Conservation (phyloP, 2,329 filamentous ascomycete genomes). For the Pleurostoma richardsiae region DNA sequence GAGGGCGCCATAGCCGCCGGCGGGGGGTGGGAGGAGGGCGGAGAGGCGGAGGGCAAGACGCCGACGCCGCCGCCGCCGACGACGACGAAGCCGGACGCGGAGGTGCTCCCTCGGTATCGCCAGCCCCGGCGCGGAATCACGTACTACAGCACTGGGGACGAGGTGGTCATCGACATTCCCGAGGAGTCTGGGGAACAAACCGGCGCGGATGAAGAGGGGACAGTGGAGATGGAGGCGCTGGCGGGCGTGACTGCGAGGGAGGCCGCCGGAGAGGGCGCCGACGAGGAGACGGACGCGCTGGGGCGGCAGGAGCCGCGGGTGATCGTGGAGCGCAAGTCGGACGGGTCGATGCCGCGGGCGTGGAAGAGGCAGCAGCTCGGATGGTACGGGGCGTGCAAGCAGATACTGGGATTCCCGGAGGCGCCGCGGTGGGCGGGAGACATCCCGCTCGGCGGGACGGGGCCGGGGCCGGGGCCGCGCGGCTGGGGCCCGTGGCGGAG, state of each 20-base stretch:
- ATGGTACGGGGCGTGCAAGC: slow-evolving; percentile 40
- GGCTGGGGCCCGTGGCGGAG: no score
- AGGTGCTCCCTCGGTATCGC: background rate
- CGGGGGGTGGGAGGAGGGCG: background rate
- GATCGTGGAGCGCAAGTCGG: slow-evolving; percentile 21
- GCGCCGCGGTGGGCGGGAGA: slow-evolving; percentile 12
- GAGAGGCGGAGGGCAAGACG: background rate
- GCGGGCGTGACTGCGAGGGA: slow-evolving; percentile 9
- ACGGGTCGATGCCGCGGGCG: slow-evolving; percentile 22
- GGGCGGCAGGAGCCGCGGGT: slow-evolving; percentile 10
- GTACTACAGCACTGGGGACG: slow-evolving; percentile 8
- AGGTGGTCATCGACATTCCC: slow-evolving; percentile 10
- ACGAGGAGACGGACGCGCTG: slow-evolving; percentile 9
- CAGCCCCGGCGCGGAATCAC: background rate
- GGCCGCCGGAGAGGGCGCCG: slow-evolving; percentile 10
- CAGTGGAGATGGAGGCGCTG: slow-evolving; percentile 7
- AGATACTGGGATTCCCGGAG: slow-evolving; percentile 26
- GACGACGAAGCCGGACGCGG: background rate
- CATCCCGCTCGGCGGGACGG: slow-evolving; percentile 7
- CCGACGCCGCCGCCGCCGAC: background rate
- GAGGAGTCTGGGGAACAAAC: background rate
- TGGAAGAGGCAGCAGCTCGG: slow-evolving; percentile 39
- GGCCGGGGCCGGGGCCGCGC: no score
- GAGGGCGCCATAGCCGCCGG: slow-evolving; percentile 7
- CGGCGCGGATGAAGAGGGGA: background rate